phyloP scores from a whole-genome alignment of 2,329 filamentous ascomycete genomes.

The Aspergillus alliaceus region DNA sequence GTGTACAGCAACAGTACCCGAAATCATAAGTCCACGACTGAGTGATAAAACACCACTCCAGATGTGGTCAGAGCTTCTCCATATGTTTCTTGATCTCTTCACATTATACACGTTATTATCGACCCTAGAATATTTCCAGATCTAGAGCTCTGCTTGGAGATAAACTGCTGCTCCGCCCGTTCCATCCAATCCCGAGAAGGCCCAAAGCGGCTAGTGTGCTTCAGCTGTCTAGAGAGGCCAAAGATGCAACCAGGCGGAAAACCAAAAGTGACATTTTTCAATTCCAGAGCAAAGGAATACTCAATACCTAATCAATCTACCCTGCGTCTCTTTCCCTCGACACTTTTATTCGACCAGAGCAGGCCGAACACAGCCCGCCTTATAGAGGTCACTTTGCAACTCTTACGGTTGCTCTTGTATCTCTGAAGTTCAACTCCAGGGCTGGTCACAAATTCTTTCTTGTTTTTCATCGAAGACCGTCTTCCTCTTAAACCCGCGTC shows the following conservation, averaged over 20 bases:
- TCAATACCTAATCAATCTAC: slow-evolving; percentile 8
- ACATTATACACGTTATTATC: not conserved
- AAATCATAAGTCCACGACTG: no score
- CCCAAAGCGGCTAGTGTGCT: slow-evolving; percentile 16
- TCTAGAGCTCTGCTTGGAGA: not conserved
- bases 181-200: slow-evolving; percentile 9
- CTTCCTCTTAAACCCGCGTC: slow-evolving; percentile 26
- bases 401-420: not conserved
- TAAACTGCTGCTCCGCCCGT: no score
- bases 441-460: slow-evolving; percentile 31
- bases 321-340: slow-evolving; percentile 17
- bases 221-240: slow-evolving; percentile 27
- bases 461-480: slow-evolving; percentile 23
- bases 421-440: slow-evolving; percentile 19
- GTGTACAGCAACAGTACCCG: not conserved
- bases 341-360: slow-evolving; percentile 18
- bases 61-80: not conserved
- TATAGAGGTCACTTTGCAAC: not conserved
- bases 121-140: not conserved
- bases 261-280: slow-evolving; percentile 38
- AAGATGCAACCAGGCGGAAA: slow-evolving; percentile 27
- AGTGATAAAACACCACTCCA: no score
- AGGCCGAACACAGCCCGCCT: slow-evolving; percentile 24
- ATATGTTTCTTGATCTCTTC: not conserved
- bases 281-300: slow-evolving; percentile 15